phyloP scores from a whole-genome alignment of 23 red algal species.

The Gracilaria vermiculophylla region DNA sequence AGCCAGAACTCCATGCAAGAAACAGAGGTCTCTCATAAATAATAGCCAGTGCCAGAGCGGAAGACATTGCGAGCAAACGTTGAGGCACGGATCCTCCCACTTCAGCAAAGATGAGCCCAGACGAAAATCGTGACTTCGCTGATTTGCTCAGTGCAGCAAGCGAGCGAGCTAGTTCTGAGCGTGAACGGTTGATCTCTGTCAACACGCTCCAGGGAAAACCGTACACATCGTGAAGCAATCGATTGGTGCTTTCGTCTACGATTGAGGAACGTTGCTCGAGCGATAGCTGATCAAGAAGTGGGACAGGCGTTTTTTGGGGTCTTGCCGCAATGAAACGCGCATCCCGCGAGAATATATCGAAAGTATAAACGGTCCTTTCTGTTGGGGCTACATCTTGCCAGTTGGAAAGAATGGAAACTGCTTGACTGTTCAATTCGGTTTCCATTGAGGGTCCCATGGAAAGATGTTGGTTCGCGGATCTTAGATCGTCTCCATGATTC shows the following conservation, averaged over 20 bases:
- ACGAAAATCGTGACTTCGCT: neutral
- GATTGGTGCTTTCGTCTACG: constrained; percentile 33
- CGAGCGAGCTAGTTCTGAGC: constrained; percentile 28
- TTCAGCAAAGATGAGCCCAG: constrained; percentile 63
- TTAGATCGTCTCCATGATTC: constrained; percentile 32
- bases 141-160: constrained; percentile 41
- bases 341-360: constrained; percentile 41
- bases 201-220: constrained; percentile 56
- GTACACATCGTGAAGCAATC: constrained; percentile 54
- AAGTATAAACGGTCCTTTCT: constrained; percentile 25
- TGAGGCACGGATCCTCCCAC: constrained; percentile 57
- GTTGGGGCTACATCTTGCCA: constrained; percentile 32
- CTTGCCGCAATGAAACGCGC: constrained; percentile 13
- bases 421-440: constrained; percentile 59
- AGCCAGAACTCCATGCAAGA: constrained; percentile 46
- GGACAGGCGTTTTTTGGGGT: neutral
- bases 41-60: constrained; percentile 61
- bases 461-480: constrained; percentile 49
- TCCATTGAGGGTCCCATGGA: constrained; percentile 43
- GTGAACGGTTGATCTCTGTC: constrained; percentile 51
- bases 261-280: constrained; percentile 7
- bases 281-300: constrained; percentile 35
- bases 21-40: constrained; percentile 59
- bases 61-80: constrained; percentile 64
- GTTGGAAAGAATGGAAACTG: neutral